Conservation (phyloP, 768 basidiomycete species). For the Strobilomyces confusus region DNA sequence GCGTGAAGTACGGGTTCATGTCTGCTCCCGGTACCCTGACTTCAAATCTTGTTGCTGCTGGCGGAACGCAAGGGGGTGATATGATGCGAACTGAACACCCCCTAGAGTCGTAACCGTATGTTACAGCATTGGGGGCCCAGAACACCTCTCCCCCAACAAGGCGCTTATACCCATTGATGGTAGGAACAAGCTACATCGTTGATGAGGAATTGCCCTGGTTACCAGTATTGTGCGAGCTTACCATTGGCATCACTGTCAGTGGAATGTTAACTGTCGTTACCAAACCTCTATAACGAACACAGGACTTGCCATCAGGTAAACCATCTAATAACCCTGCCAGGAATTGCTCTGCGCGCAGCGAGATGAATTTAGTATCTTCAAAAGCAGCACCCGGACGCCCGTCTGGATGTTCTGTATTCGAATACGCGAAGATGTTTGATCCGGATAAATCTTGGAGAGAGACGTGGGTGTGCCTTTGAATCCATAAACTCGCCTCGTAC, state of each 20-base stretch:
- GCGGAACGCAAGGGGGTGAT: conserved; percentile 82
- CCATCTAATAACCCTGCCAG: conserved; percentile 92
- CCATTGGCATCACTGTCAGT: conserved; percentile 74
- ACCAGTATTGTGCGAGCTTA: conserved; percentile 31
- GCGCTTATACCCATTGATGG: conserved; percentile 96
- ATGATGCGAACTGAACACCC: conserved; percentile 90
- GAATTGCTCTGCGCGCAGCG: conserved; percentile 84
- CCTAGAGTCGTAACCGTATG: conserved; percentile 95
- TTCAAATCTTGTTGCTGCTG: conserved; percentile 84
- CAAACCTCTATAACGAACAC: background rate
- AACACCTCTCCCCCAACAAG: conserved; percentile 90
- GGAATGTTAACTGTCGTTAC: conserved; percentile 1
- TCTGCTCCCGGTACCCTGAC: conserved; percentile 95
- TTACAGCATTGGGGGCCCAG: conserved; percentile 91
- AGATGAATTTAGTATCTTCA: conserved; percentile 81
- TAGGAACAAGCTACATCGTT: conserved; percentile 65
- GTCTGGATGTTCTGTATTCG: conserved; percentile 51
- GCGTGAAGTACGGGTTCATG: conserved; percentile 88
- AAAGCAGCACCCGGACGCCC: conserved; percentile 71
- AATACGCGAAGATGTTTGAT: conserved; percentile 75
- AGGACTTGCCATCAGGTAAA: conserved; percentile 71
- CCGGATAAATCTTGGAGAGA: conserved; percentile 70
- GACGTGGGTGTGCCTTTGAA: conserved; percentile 81
- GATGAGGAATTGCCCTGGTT: background rate
- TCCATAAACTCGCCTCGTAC: background rate